Conservation (phyloP, 768 basidiomycete genomes). For the Auricularia sp. region DNA sequence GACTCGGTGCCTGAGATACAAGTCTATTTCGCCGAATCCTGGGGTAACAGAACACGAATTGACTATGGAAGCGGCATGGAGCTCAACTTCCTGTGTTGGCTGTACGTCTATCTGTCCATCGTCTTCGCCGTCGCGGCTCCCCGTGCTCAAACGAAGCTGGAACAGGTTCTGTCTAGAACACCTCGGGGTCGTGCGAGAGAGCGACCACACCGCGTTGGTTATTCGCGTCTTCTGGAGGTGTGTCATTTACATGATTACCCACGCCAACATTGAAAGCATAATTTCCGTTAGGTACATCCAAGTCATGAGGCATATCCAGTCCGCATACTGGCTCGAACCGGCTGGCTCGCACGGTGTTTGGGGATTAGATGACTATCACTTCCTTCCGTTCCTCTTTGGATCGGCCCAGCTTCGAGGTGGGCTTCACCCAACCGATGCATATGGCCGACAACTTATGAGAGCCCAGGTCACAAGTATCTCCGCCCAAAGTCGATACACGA, state of each 20-base stretch:
- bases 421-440: neutral
- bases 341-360: constrained; percentile 99
- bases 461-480: constrained; percentile 75
- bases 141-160: neutral
- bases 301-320: constrained; percentile 79
- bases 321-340: constrained; percentile 94
- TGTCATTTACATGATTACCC: constrained; percentile 9
- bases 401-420: constrained; percentile 64
- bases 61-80: constrained; percentile 99
- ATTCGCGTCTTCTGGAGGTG: constrained; percentile 84
- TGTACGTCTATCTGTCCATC: constrained; percentile 42
- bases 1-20: constrained; percentile 60
- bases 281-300: constrained; percentile 44
- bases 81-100: constrained; percentile 91
- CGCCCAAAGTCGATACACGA: constrained; percentile 90
- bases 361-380: constrained; percentile 96
- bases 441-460: neutral
- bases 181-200: constrained; percentile 49
- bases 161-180: constrained; percentile 70
- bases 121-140: neutral
- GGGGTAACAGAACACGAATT: constrained; percentile 86
- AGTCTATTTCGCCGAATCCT: constrained; percentile 73
- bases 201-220: constrained; percentile 68
- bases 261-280: neutral
- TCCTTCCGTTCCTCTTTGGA: constrained; percentile 84